These are phyloP conservation scores for Podaxis pistillaris DNA, from an alignment of 768 basidiomycete species.

Conservation along the genomic window DNA sequence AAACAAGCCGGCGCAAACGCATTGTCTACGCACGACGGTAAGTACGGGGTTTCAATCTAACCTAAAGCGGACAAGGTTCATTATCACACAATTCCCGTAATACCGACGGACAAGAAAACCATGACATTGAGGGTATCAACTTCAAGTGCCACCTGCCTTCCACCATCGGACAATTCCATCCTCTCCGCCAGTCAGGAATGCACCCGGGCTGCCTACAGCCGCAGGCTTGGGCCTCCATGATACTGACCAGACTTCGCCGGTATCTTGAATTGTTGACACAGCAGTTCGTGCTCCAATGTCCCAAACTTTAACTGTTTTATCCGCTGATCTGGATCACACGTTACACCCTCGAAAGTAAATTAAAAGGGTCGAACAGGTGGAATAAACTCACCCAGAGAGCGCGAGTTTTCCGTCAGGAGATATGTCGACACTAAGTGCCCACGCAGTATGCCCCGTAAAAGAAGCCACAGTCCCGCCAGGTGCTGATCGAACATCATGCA, in stretches of 20 bases:
- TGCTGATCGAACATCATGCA: conserved; percentile 85
- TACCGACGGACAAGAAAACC: neutral
- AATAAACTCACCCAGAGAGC: conserved; percentile 66
- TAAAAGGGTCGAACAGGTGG: neutral
- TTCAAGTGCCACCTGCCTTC: conserved; percentile 59
- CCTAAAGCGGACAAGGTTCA: neutral
- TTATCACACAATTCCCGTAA: conserved; percentile 2
- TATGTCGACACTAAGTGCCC: conserved; percentile 83
- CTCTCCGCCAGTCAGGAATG: conserved; percentile 74
- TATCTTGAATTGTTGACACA: conserved; percentile 76
- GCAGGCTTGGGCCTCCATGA: conserved; percentile 73
- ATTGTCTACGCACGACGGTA: neutral
- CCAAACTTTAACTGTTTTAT: conserved; percentile 87
- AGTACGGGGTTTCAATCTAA: neutral
- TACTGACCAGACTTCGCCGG: conserved; percentile 82
- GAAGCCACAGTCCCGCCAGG: conserved; percentile 82
- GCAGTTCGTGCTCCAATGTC: conserved; percentile 72
- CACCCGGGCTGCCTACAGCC: conserved; percentile 52
- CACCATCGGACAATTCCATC: conserved; percentile 77
- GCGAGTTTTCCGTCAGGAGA: conserved; percentile 80
- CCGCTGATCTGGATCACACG: conserved; percentile 37
- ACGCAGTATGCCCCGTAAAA: conserved; percentile 85
- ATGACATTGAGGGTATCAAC: conserved; percentile 13
- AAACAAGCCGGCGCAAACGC: neutral
- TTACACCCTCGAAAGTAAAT: neutral